Conservation (phyloP, 78 protist species). For the Protostelium mycophagum region DNA sequence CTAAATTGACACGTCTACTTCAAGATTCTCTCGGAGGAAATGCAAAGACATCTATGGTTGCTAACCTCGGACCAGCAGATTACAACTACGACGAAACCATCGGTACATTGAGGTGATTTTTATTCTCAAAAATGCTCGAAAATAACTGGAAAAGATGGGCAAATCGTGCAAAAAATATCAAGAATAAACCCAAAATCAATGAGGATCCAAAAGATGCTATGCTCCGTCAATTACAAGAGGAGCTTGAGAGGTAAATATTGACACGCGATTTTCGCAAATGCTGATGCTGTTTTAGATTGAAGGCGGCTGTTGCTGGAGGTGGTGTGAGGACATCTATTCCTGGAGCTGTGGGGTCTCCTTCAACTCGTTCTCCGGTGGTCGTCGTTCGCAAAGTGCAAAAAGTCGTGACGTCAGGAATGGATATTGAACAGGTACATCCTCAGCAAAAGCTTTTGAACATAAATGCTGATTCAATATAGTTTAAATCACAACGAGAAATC, state of each 20-base stretch:
- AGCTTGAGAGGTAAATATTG: not conserved
- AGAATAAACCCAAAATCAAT: constrained; percentile 82
- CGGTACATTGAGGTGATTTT: constrained; percentile 36
- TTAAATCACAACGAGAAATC: not conserved
- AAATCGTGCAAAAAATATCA: constrained; percentile 78
- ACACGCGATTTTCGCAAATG: not conserved
- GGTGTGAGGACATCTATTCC: not conserved
- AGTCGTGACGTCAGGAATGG: too few relatives aligned
- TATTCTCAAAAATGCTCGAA: not conserved
- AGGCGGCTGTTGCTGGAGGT: not conserved
- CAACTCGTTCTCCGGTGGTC: not conserved
- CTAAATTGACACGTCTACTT: constrained; percentile 74
- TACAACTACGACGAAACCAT: constrained; percentile 61
- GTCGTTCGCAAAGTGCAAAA: not conserved
- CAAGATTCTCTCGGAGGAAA: constrained; percentile 83
- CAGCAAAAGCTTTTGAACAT: too few relatives aligned
- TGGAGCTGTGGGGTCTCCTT: not conserved
- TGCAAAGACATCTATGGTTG: constrained; percentile 53
- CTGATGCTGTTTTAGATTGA: not conserved
- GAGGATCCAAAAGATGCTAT: constrained; percentile 44
- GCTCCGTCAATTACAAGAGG: not conserved
- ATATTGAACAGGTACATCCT: too few relatives aligned
- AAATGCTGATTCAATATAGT: not conserved
- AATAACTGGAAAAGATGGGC: not conserved
- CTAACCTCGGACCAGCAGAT: constrained; percentile 65